Conservation (phyloP, 2,329 filamentous ascomycete species). For the Davidsoniella virescens region DNA sequence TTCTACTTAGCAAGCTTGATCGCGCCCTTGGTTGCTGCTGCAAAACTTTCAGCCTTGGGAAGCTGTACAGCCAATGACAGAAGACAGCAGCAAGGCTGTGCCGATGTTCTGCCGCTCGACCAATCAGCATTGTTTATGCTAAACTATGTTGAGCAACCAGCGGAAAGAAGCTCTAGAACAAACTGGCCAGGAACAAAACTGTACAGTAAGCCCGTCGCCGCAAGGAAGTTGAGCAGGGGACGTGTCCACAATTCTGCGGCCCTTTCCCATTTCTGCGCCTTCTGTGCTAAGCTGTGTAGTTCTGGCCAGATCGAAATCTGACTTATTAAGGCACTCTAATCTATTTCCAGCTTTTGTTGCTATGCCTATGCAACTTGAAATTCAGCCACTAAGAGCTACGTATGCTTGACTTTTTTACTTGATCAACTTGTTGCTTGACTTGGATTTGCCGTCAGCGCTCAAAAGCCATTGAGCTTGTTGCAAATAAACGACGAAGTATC, state of each 20-base stretch:
- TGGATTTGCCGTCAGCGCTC: background rate
- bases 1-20: too few relatives aligned
- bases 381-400: background rate
- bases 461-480: too few relatives aligned
- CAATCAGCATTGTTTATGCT: background rate
- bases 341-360: background rate
- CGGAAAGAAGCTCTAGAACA: too few relatives aligned
- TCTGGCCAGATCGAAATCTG: conserved; percentile 5
- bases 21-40: too few relatives aligned
- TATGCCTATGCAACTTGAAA: background rate
- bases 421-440: background rate
- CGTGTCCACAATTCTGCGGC: conserved; percentile 6
- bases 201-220: background rate
- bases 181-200: too few relatives aligned
- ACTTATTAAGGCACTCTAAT: too few relatives aligned
- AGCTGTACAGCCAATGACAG: conserved; percentile 8
- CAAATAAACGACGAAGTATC: too few relatives aligned
- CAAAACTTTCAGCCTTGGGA: conserved; percentile 6
- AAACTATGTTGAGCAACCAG: too few relatives aligned
- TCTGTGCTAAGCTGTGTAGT: background rate
- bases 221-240: conserved; percentile 5
- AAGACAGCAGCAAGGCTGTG: conserved; percentile 1
- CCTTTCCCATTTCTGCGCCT: background rate
- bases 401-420: background rate
- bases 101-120: background rate